Evolutionary conservation across 2,329 filamentous ascomycete species (phyloP), one percentile per base, ranked within the genome.

Genomic region (Fusarium lyarnte): DNA sequence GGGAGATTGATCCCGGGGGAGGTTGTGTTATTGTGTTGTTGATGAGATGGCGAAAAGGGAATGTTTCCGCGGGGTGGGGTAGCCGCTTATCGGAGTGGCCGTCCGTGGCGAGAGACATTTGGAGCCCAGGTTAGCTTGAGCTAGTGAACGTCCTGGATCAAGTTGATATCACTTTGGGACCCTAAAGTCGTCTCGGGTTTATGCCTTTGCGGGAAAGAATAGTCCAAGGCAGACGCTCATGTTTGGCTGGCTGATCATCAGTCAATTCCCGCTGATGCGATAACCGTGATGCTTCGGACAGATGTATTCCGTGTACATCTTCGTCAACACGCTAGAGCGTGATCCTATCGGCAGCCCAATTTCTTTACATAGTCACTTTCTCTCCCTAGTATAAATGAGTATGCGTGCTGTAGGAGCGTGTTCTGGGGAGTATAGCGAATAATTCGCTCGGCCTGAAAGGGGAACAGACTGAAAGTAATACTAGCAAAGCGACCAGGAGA

Each of bases 1-100:
- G 60, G 69, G 45, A 54, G 38, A 69, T 54, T 38, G 42, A 51
- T 42, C 62, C 53, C 52, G 53, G 31, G 49, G 52, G 52, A n/a
- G 43, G 52, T 57, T 59, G 29, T 41, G 57, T 67, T 59, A 69
- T 70, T 71, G 52, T 71, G 58, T 27, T 57, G 66, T 39, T 38
- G 60, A 23, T 23, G 33, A 43, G n/a, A 42, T 27, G 35, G 35
- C 11, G 14, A 63, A 74, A 74, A 38, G 43, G 67, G 72, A 49
- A 74, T 69, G 71, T 74, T 68, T 74, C 71, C 71, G 71, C 71
- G 70, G 10, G n/a, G 63, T 43, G 49, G 47, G 39, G 11, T 21
- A n/a, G 46, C 7, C 21, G 38, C 47, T 27, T 49, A n/a, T 47
- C 62, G 38, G 63, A 25, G 36, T 31, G 25, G 19, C 31, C 58